A percentile compares a stretch with the other conserved stretches of the same genome.
These are phyloP conservation scores for Rickenella mellea DNA, from an alignment of 768 basidiomycete genomes.

Conservation along the genomic window DNA sequence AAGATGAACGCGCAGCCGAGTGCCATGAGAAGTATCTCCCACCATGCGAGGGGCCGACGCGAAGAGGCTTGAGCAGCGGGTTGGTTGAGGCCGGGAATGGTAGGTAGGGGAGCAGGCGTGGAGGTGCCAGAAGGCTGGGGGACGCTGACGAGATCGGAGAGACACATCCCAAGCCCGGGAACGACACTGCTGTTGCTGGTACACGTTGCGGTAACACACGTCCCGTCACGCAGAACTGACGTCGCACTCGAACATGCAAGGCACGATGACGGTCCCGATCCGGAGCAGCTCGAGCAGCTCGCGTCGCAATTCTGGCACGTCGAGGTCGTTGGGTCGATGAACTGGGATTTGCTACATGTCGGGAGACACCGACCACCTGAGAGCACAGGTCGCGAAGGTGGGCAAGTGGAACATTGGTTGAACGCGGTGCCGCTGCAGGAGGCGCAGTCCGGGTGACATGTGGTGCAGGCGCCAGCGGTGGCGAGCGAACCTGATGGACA, in stretches of 20 bases:
- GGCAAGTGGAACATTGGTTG: constrained; percentile 71
- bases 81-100: constrained; percentile 47
- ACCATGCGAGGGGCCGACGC: constrained; percentile 51
- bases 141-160: constrained; percentile 60
- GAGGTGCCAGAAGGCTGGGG: constrained; percentile 35
- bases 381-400: constrained; percentile 57
- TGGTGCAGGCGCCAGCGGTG: constrained; percentile 53
- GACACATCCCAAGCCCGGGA: constrained; percentile 66
- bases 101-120: constrained; percentile 35
- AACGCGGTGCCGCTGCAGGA: constrained; percentile 74
- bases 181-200: constrained; percentile 44
- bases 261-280: constrained; percentile 56
- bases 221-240: constrained; percentile 54
- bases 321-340: constrained; percentile 54
- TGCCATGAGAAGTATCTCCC: constrained; percentile 79
- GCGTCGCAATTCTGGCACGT: constrained; percentile 66
- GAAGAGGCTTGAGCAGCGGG: constrained; percentile 22
- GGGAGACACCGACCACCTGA: constrained; percentile 70
- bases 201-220: constrained; percentile 59
- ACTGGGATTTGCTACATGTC: constrained; percentile 65
- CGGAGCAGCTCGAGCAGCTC: constrained; percentile 72
- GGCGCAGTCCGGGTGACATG: constrained; percentile 82
- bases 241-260: constrained; percentile 62
- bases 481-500: constrained; percentile 69
- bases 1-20: constrained; percentile 77